Evolutionary conservation across 2,329 filamentous ascomycete species (phyloP), one percentile per base, ranked within the genome.

Genomic region (Fusarium zealandicum): DNA sequence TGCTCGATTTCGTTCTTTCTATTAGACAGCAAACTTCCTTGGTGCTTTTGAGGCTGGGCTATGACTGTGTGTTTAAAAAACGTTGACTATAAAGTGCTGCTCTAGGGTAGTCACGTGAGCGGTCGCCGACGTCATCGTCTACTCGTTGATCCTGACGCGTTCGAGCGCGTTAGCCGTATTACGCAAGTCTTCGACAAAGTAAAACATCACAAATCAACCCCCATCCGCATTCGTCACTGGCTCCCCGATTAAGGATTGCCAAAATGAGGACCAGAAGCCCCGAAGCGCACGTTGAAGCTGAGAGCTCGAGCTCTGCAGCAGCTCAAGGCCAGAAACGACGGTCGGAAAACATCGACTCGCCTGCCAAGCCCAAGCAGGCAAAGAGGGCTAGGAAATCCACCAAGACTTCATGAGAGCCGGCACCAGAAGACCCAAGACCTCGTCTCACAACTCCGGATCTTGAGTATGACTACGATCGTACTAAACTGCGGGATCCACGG

Each of bases 391-490:
- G 33, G 2, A 2, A 35, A 3, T 43, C 28, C 6, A 30, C 37
- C 1, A 4, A 12, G 3, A 3, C 39, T 27, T 30, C 51, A 4
- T 11, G 38, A 0, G 6, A 16, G 8, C 28, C 16, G 5, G 16
- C 16, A 0, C n/a, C 49, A 20, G 10, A 33, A 10, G 17, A 17
- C 0, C 4, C 11, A 2, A 56, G 31, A 9, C 56, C 59, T 3
- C 54, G 30, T 1, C 40, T 65, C 2, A 61, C 7, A 0, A 37
- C 32, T 3, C 36, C 44, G 1, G 57, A 57, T 4, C 32, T 65
- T 0, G 49, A 65, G 22, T 65, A 51, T 17, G 57, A 61, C 5
- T 64, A 38, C 11, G 59, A 65, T 7, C 44, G 22, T 13, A 49
- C 51, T 17, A 4, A 65, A 6, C n/a, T 59, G 5, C 51, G 59